Conservation (phyloP, 2,329 filamentous ascomycete species). For the Byssochlamys sp. region DNA sequence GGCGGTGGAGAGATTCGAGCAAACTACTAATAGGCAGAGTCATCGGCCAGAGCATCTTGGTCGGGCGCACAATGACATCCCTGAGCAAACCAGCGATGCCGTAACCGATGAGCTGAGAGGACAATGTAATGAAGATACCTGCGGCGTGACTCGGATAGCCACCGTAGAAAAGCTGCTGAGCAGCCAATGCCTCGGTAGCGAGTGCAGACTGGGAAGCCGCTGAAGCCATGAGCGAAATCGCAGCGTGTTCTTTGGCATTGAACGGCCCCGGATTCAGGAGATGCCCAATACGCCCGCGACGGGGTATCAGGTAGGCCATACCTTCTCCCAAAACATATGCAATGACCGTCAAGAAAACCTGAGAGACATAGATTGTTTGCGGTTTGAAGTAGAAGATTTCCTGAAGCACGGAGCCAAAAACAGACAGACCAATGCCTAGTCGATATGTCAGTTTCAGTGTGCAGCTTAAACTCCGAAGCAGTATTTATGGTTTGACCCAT, state of each 20-base stretch:
- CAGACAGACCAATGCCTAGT: constrained; percentile 22
- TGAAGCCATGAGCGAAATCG: constrained; percentile 35
- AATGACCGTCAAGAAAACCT: constrained; percentile 38
- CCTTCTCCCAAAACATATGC: constrained; percentile 35
- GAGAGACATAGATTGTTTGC: constrained; percentile 36
- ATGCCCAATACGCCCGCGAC: constrained; percentile 21
- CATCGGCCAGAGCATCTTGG: constrained; percentile 40
- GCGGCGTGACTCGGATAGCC: constrained; percentile 29
- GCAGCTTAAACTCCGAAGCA: background rate
- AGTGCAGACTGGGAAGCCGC: constrained; percentile 26
- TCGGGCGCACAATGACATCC: constrained; percentile 38
- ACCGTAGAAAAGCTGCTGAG: constrained; percentile 40
- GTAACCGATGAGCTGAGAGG: constrained; percentile 43
- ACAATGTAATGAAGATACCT: constrained; percentile 38
- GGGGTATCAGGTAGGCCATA: constrained; percentile 30
- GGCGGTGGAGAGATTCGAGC: constrained; percentile 31
- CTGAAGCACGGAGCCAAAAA: constrained; percentile 32
- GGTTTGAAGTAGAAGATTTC: constrained; percentile 35
- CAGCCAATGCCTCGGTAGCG: constrained; percentile 35
- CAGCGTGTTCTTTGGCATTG: constrained; percentile 27
- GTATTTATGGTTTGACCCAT: background rate
- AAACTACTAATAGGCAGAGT: constrained; percentile 29
- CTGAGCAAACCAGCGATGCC: constrained; percentile 42
- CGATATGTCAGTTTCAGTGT: background rate
- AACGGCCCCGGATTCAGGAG: constrained; percentile 34